Base-by-base conservation (phyloP, 345 rosid species). In the Passiflora organensis region DNA sequence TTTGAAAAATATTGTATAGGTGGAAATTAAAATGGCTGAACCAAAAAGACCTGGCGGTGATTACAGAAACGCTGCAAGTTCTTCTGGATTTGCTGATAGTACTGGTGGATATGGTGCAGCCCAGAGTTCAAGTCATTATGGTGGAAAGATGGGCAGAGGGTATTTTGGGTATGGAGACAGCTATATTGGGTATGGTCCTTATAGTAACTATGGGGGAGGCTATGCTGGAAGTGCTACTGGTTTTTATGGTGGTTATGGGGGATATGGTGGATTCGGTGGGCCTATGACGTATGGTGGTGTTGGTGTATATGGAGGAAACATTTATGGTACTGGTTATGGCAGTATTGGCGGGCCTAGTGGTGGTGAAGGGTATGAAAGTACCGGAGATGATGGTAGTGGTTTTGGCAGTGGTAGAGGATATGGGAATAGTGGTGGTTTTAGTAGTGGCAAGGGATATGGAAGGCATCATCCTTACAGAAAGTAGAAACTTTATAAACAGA, bases 201-300 rank as follows among this genome's bases (percentile, higher is more conserved):
- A 76, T 62, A 82, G 80, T 32, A 55, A 61, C 17, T 78, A 68
- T 46, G 66, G 67, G 15, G 81, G 80, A 32, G 71, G 70, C 66
- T 68, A 72, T 57, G 51, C 61, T 60, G 77, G 68, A 53, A 56
- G 56, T 44, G 43, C 68, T 8, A 56, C 72, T 65, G 77, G 80
- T 39, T 75, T 61, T 48, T 78, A 51, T 37, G 64, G 73, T 38
- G 80, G 77, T 41, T 82, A 78, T 16, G 80, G 81, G 62, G 79
- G 65, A 53, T 77, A 75, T 59, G 79, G 80, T 60, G 80, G 85
- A 19, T 72, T 50, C 32, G 78, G 72, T 53, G 70, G 74, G 43
- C 66, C 69, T 14, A 70, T 75, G 68, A 69, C 57, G 73, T 62
- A 56, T 62, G 64, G 55, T 11, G 60, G 54, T 38, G n/a, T n/a